Percentiles rank a stretch among this genome's conserved stretches.
Conservation (phyloP, 352 stramenopile species). For the Globisporangium emineosum region DNA sequence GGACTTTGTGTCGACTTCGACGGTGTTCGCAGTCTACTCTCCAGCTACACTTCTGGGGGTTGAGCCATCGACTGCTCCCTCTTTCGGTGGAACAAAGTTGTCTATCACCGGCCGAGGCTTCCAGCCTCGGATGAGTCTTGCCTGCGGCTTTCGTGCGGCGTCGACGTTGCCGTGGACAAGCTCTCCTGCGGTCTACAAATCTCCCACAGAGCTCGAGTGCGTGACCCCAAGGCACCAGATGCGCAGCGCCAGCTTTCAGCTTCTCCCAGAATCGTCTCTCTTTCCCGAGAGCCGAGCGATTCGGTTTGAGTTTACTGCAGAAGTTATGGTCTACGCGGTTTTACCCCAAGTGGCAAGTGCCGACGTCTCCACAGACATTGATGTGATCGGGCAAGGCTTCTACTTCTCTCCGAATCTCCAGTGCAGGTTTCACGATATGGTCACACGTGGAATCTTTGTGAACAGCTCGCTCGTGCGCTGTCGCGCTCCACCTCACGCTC, state of each 20-base stretch:
- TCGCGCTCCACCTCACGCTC: constrained; percentile 24
- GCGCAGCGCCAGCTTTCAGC: constrained; percentile 17
- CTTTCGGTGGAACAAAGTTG: constrained; percentile 18
- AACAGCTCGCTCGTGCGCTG: constrained; percentile 40
- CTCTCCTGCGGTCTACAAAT: constrained; percentile 21
- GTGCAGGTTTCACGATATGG: constrained; percentile 25
- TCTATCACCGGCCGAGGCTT: constrained; percentile 31
- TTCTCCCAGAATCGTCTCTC: constrained; percentile 28
- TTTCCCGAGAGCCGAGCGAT: constrained; percentile 9
- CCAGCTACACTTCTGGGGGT: constrained; percentile 22
- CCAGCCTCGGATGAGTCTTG: constrained; percentile 36
- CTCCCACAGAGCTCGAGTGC: constrained; percentile 27
- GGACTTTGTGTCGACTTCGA: constrained; percentile 23
- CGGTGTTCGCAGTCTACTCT: constrained; percentile 26
- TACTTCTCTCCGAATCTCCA: constrained; percentile 21
- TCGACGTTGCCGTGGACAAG: constrained; percentile 15
- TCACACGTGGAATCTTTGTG: constrained; percentile 21
- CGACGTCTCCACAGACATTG: constrained; percentile 20
- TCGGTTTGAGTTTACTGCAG: constrained; percentile 28
- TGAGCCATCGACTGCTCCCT: constrained; percentile 20
- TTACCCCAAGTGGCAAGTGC: constrained; percentile 21
- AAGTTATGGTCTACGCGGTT: constrained; percentile 26
- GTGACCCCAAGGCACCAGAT: constrained; percentile 13
- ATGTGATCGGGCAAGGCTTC: constrained; percentile 37
- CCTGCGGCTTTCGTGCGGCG: constrained; percentile 29